A percentile compares a stretch with the other conserved stretches of the same genome.
Conservation (phyloP, 345 rosid species). For the Firmiana major region DNA sequence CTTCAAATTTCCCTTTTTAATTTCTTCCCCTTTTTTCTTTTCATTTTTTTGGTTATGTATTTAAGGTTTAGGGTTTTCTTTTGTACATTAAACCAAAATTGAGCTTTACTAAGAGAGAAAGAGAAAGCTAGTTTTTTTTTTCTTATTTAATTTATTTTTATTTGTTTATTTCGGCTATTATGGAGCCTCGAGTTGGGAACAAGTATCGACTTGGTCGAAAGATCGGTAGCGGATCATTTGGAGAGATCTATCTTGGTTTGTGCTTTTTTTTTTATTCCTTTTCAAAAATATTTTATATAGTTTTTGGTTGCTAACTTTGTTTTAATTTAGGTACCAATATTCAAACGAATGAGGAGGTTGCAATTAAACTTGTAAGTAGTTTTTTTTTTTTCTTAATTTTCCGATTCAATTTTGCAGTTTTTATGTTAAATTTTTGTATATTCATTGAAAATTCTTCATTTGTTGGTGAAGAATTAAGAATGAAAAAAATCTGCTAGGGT, state of each 20-base stretch:
- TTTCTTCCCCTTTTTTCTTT: too few relatives aligned
- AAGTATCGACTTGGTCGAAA: constrained; percentile 86
- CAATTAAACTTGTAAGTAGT: constrained; percentile 89
- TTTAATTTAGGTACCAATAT: constrained; percentile 63
- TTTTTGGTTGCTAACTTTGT: not conserved
- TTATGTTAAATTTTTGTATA: not conserved
- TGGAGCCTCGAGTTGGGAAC: constrained; percentile 91
- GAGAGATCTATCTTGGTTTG: constrained; percentile 96
- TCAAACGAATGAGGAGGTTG: constrained; percentile 96
- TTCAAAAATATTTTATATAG: not conserved
- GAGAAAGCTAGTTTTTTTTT: not conserved
- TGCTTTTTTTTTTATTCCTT: constrained; percentile 10
- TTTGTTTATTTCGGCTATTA: constrained; percentile 10
- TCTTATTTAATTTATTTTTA: not conserved
- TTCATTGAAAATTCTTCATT: not conserved
- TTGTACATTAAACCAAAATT: not conserved
- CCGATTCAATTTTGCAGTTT: not conserved
- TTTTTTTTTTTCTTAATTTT: not conserved
- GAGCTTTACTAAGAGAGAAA: not conserved
- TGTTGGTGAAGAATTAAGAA: not conserved
- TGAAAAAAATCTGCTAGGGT: not conserved
- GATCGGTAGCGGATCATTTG: constrained; percentile 98
- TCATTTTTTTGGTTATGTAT: not conserved
- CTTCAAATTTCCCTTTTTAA: not conserved
- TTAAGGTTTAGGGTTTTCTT: constrained; percentile 1